A percentile compares a stretch with the other conserved stretches of the same genome.
Conservation (phyloP, 2,329 filamentous ascomycete genomes). For the Colletotrichum musicola region DNA sequence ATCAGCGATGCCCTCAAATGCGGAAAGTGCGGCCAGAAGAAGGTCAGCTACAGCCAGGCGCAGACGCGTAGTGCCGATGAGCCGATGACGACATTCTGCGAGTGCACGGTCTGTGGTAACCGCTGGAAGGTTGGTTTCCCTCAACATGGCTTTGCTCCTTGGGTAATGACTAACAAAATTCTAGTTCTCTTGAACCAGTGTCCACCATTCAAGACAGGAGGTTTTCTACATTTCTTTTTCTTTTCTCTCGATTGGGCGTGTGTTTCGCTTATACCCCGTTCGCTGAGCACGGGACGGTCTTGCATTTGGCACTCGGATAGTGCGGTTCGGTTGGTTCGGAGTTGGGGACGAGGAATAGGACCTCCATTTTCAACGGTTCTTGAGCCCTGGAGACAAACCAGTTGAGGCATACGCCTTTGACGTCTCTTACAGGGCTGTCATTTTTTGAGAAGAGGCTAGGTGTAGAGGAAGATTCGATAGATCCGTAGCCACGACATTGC, state of each 20-base stretch:
- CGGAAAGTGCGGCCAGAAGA: constrained; percentile 91
- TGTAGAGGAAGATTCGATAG: constrained; percentile 37
- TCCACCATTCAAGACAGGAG: not conserved
- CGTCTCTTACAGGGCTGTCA: constrained; percentile 15
- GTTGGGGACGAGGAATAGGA: constrained; percentile 35
- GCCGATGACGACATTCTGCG: constrained; percentile 84
- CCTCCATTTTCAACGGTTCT: constrained; percentile 31
- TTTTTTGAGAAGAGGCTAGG: not conserved
- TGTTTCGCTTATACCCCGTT: constrained; percentile 39
- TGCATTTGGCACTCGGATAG: constrained; percentile 37
- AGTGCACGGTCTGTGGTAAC: constrained; percentile 77
- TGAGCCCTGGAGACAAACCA: constrained; percentile 16
- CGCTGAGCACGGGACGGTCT: constrained; percentile 35
- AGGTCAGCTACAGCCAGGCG: constrained; percentile 95
- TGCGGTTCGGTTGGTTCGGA: constrained; percentile 39
- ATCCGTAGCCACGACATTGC: constrained; percentile 2
- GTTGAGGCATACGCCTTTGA: constrained; percentile 17
- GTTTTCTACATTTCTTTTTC: constrained; percentile 19
- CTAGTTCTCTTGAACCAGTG: constrained; percentile 38
- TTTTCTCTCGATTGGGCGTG: constrained; percentile 31
- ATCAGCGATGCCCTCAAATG: constrained; percentile 91
- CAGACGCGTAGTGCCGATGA: constrained; percentile 97
- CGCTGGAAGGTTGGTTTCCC: constrained; percentile 74
- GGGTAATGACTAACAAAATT: not conserved
- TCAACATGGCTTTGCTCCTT: not conserved